phyloP scores from a whole-genome alignment of 75 land plant species.

The Pinus taeda region DNA sequence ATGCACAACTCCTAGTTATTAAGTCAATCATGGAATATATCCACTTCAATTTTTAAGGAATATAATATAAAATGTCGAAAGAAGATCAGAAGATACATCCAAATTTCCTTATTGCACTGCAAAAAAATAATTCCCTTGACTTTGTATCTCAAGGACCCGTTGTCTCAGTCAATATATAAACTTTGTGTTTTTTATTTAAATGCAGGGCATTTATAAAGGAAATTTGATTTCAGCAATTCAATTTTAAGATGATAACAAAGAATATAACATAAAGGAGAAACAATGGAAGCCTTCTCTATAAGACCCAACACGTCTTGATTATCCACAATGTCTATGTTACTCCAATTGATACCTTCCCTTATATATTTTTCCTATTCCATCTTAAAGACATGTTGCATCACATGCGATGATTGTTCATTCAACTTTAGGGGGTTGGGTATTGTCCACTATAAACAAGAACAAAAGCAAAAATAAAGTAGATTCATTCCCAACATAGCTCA shows the following conservation, averaged over 20 bases:
- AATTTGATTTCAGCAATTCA: neutral
- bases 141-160: neutral
- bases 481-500: neutral
- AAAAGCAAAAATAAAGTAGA: neutral
- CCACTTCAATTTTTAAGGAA: neutral
- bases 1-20: neutral
- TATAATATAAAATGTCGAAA: neutral
- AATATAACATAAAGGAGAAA: neutral
- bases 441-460: too few relatives aligned
- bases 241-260: neutral
- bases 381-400: slow-evolving; percentile 90
- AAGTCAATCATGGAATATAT: too few relatives aligned
- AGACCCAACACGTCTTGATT: slow-evolving; percentile 93
- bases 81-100: neutral
- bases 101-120: neutral
- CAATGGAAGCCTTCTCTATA: slow-evolving; percentile 67
- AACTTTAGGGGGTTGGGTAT: neutral
- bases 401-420: neutral
- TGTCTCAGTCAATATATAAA: neutral
- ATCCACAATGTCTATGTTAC: slow-evolving; percentile 91
- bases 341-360: slow-evolving; percentile 92
- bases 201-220: neutral
- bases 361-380: slow-evolving; percentile 96
- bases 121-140: neutral
- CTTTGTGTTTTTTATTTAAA: neutral